These are phyloP conservation scores for Cryphonectria nitschkei DNA, from an alignment of 2,329 filamentous ascomycete species.

Conservation along the genomic window DNA sequence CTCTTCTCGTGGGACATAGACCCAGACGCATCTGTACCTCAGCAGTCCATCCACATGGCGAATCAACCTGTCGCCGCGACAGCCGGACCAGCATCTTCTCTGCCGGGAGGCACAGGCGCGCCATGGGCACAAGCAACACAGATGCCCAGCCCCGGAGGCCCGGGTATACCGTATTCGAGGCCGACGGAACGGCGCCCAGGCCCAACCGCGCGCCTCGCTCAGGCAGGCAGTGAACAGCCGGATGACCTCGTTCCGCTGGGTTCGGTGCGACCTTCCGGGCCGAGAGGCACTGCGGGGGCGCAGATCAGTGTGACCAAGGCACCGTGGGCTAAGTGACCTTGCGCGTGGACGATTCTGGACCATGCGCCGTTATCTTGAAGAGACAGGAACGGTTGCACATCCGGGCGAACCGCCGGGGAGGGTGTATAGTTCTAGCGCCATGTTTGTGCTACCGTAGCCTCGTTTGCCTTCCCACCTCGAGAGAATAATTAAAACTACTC, in stretches of 20 bases:
- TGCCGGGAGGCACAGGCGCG: constrained; percentile 44
- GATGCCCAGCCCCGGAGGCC: constrained; percentile 42
- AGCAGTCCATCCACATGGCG: constrained; percentile 59
- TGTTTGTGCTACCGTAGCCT: neutral
- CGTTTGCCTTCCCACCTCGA: neutral
- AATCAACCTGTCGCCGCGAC: constrained; percentile 51
- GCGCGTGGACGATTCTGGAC: neutral
- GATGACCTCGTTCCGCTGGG: constrained; percentile 16
- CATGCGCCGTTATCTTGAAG: neutral
- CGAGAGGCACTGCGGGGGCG: constrained; percentile 27
- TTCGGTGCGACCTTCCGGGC: constrained; percentile 21
- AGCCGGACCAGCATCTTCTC: constrained; percentile 34
- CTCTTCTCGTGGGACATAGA: constrained; percentile 78
- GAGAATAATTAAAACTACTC: neutral
- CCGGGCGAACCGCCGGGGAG: neutral
- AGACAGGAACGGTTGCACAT: neutral
- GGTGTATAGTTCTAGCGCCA: neutral
- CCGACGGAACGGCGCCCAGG: constrained; percentile 31
- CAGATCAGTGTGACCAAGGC: constrained; percentile 29
- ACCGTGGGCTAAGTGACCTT: constrained; percentile 27
- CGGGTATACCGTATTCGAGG: constrained; percentile 38
- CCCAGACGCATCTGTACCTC: constrained; percentile 57
- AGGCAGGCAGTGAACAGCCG: neutral
- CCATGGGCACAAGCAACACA: constrained; percentile 49
- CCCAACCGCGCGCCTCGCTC: too few relatives aligned